Conservation (phyloP, 805 yeast genomes). For the Metschnikowia matae region DNA sequence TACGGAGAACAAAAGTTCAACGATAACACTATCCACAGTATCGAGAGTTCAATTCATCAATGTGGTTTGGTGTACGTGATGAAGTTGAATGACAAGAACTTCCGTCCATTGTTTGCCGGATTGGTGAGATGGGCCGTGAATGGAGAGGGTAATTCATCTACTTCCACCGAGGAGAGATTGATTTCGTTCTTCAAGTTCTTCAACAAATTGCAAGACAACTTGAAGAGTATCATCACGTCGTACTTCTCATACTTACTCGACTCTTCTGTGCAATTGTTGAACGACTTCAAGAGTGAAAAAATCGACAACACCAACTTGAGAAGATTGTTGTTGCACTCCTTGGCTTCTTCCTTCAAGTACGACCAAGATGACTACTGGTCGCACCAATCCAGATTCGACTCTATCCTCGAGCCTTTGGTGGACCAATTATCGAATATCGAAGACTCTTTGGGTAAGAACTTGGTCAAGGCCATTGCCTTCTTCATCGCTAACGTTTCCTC, state of each 20-base stretch:
- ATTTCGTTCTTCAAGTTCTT: slow-evolving; percentile 80
- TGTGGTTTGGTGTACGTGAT: slow-evolving; percentile 75
- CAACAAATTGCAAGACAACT: slow-evolving; percentile 75
- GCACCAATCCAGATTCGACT: slow-evolving; percentile 76
- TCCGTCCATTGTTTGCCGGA: slow-evolving; percentile 86
- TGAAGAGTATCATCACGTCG: slow-evolving; percentile 82
- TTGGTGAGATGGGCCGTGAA: slow-evolving; percentile 89
- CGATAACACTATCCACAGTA: slow-evolving; percentile 69
- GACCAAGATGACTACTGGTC: slow-evolving; percentile 97
- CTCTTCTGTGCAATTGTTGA: slow-evolving; percentile 55
- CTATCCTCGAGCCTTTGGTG: slow-evolving; percentile 58
- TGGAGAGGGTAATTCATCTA: slow-evolving; percentile 61
- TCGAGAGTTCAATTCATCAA: slow-evolving; percentile 71
- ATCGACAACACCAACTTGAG: slow-evolving; percentile 51
- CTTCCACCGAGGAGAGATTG: slow-evolving; percentile 40
- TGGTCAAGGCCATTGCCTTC: slow-evolving; percentile 76
- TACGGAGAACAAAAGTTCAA: slow-evolving; percentile 48
- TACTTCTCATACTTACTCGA: slow-evolving; percentile 86
- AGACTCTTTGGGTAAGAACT: slow-evolving; percentile 68
- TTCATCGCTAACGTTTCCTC: slow-evolving; percentile 68
- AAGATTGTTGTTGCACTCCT: slow-evolving; percentile 67
- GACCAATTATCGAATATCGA: slow-evolving; percentile 67
- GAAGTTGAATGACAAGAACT: slow-evolving; percentile 89
- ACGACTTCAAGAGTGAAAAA: slow-evolving; percentile 43
- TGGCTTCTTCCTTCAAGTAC: slow-evolving; percentile 76